Evolutionary conservation across 352 stramenopile species (phyloP).

Genomic region (Pythium aquatile): DNA sequence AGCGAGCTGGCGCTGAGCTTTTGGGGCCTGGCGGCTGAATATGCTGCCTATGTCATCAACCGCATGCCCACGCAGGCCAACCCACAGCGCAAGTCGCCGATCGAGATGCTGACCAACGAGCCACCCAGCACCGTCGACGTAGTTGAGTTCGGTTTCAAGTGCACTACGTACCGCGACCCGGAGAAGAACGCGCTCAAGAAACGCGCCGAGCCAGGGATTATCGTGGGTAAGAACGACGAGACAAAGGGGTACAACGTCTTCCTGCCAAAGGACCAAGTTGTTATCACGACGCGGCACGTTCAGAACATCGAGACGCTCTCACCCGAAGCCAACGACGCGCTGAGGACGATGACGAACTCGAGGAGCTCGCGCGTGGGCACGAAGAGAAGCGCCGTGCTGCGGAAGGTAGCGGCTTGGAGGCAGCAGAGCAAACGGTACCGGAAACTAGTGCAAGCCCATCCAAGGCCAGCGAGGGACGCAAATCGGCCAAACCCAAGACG

Average conservation of each 20-base stretch:
- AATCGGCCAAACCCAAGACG: neutral
- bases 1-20: conserved; percentile 16
- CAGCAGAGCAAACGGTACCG: neutral
- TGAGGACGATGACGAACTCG: conserved; percentile 2
- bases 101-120: conserved; percentile 8
- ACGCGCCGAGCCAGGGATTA: neutral
- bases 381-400: too few species aligned
- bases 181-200: conserved; percentile 13
- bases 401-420: too few species aligned
- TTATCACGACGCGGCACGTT: conserved; percentile 14
- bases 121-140: conserved; percentile 5
- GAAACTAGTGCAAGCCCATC: neutral
- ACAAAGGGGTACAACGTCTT: conserved; percentile 11
- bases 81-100: conserved; percentile 6
- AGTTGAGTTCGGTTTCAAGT: conserved; percentile 14
- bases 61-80: conserved; percentile 15
- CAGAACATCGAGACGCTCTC: conserved; percentile 16
- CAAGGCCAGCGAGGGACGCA: neutral
- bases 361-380: neutral
- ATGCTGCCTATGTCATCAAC: conserved; percentile 17
- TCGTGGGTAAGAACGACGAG: conserved; percentile 16
- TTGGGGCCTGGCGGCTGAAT: conserved; percentile 14
- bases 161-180: conserved; percentile 8
- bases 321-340: neutral
- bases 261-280: neutral